Evolutionary conservation across 352 stramenopile genomes (phyloP).

Genomic region (Globisporangium carolinianum): DNA sequence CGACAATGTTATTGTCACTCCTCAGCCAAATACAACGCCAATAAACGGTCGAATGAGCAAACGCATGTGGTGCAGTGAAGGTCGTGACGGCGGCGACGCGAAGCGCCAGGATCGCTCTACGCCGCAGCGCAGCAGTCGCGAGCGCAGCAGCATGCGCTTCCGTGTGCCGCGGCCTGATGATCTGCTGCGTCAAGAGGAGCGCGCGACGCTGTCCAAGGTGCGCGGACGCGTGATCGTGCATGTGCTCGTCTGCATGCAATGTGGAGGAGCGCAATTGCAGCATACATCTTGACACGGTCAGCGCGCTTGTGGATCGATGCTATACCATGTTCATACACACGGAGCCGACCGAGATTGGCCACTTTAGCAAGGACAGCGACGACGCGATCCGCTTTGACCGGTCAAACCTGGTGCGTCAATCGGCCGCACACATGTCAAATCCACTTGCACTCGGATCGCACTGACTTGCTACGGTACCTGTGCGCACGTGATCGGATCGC

Average conservation of each 20-base stretch:
- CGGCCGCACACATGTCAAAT: not conserved
- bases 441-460: not conserved
- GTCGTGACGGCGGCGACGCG: not conserved
- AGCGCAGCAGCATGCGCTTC: slow-evolving; percentile 13
- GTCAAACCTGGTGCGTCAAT: slow-evolving; percentile 45
- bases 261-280: too few species aligned
- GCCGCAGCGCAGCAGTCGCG: not conserved
- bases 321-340: not conserved
- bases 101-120: not conserved
- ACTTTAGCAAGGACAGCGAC: slow-evolving; percentile 54
- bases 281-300: too few species aligned
- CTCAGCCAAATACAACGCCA: too few species aligned
- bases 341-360: slow-evolving; percentile 53
- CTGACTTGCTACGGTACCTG: not conserved
- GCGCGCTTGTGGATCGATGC: not conserved
- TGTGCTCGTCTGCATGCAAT: not conserved
- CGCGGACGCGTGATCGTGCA: not conserved
- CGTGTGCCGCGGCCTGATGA: slow-evolving; percentile 19
- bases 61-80: slow-evolving; percentile 2
- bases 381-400: slow-evolving; percentile 43
- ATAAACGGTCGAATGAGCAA: not conserved
- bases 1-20: too few species aligned
- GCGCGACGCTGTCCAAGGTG: slow-evolving; percentile 14
- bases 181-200: slow-evolving; percentile 16
- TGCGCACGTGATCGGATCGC: not conserved